Percentiles rank a stretch among this genome's conserved stretches.
These are phyloP conservation scores for Acanthochlamys bracteata DNA, from an alignment of 106 monocot species.

Conservation along the genomic window DNA sequence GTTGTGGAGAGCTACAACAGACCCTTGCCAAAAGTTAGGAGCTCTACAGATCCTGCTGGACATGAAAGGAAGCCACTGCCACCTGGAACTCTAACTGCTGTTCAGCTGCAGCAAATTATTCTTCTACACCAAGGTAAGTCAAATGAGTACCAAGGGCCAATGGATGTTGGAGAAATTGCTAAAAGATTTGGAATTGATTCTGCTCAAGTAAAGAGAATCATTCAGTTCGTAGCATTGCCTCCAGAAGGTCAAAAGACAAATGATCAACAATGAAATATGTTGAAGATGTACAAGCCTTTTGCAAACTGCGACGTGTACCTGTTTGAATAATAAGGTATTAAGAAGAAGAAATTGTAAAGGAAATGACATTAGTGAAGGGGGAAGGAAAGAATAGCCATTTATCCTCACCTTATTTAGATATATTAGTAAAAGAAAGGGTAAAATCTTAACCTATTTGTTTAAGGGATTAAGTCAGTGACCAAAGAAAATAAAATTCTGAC, in stretches of 20 bases:
- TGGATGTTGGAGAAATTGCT: slow-evolving; percentile 44
- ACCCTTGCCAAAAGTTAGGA: slow-evolving; percentile 58
- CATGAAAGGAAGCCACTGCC: slow-evolving; percentile 24
- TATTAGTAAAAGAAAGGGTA: too few relatives aligned
- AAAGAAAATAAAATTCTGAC: too few relatives aligned
- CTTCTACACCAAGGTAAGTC: slow-evolving; percentile 61
- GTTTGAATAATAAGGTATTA: too few relatives aligned
- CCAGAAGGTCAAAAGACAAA: slow-evolving; percentile 16
- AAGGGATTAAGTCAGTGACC: too few relatives aligned
- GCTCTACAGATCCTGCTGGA: slow-evolving; percentile 26
- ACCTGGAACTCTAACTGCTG: slow-evolving; percentile 37
- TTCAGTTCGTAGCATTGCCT: slow-evolving; percentile 49
- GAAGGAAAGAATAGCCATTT: too few relatives aligned
- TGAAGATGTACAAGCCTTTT: too few relatives aligned
- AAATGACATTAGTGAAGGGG: too few relatives aligned
- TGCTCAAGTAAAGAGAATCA: slow-evolving; percentile 35
- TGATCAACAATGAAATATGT: too few relatives aligned
- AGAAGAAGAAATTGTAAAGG: too few relatives aligned
- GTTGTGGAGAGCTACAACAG: slow-evolving; percentile 52
- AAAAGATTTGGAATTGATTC: slow-evolving; percentile 44
- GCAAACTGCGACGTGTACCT: too few relatives aligned
- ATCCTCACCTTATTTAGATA: too few relatives aligned
- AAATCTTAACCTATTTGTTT: too few relatives aligned
- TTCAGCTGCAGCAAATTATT: slow-evolving; percentile 45
- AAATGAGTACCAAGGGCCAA: slow-evolving; percentile 28